These are phyloP conservation scores for Pholiota adiposa DNA, from an alignment of 1,284 basidiomycete species.

Conservation along the genomic window DNA sequence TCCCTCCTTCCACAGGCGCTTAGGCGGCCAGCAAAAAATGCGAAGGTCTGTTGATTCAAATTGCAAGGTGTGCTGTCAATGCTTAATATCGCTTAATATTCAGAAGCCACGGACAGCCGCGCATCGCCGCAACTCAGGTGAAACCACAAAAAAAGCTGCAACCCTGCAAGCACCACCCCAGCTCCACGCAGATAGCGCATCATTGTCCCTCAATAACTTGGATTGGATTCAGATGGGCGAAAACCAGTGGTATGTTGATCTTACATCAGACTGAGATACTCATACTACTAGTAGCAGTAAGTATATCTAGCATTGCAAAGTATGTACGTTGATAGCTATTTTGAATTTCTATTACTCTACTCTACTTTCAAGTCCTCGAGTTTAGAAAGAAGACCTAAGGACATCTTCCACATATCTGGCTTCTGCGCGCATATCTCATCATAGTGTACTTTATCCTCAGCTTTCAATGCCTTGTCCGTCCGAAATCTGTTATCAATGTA, in stretches of 20 bases:
- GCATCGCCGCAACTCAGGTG: no score
- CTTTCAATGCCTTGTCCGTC: background rate
- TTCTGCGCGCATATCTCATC: background rate
- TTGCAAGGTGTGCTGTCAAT: background rate
- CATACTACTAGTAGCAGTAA: no score
- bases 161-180: no score
- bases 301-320: no score
- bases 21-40: background rate
- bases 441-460: background rate
- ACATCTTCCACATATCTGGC: background rate
- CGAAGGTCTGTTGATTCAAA: background rate
- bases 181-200: no score
- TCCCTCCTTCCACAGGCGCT: background rate
- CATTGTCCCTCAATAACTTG: no score
- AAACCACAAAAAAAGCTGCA: background rate
- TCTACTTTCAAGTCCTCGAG: background rate
- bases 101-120: no score
- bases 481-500: conserved; percentile 4
- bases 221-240: background rate
- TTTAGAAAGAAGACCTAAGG: background rate
- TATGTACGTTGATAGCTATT: background rate
- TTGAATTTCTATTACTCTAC: background rate
- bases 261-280: background rate
- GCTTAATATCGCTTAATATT: background rate
- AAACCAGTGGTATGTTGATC: background rate